Percentiles rank a stretch among this genome's conserved stretches.
These are phyloP conservation scores for Hygrophorus pudorinus DNA, from an alignment of 768 basidiomycete genomes.

Conservation along the genomic window DNA sequence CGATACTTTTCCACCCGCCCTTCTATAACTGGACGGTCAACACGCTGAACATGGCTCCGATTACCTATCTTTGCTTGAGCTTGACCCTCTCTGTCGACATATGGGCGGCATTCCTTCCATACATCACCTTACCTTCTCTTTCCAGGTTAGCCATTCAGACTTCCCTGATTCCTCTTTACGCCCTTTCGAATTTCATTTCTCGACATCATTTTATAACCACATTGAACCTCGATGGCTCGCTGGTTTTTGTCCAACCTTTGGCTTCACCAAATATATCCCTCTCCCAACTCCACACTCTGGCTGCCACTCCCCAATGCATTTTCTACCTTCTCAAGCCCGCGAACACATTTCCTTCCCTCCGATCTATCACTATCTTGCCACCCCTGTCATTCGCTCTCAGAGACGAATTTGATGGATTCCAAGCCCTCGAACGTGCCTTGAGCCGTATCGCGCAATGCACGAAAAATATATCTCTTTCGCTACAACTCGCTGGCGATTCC, in stretches of 20 bases:
- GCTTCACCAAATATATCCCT: conserved; percentile 10
- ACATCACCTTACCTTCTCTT: conserved; percentile 12
- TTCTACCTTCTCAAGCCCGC: conserved; percentile 6
- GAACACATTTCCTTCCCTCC: not conserved
- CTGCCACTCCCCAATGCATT: conserved; percentile 13
- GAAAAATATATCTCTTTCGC: too few species aligned
- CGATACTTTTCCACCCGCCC: conserved; percentile 12
- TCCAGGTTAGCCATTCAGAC: conserved; percentile 14
- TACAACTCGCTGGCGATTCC: too few species aligned
- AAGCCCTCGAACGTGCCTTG: too few species aligned
- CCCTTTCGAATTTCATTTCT: conserved; percentile 15
- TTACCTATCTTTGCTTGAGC: conserved; percentile 14
- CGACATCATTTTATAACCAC: conserved; percentile 16
- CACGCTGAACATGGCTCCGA: conserved; percentile 10
- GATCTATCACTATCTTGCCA: not conserved
- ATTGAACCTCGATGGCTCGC: conserved; percentile 7
- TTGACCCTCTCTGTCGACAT: conserved; percentile 5
- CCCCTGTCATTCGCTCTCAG: not conserved
- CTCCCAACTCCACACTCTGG: conserved; percentile 13
- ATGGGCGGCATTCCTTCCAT: not conserved
- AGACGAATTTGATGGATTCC: too few species aligned
- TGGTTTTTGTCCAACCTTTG: not conserved
- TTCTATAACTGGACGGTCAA: conserved; percentile 17
- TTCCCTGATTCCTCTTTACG: conserved; percentile 11
- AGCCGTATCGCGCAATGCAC: too few species aligned